Evolutionary conservation across 2,329 filamentous ascomycete genomes (phyloP), one percentile per base, ranked within the genome.

Genomic region (Zymoseptoria tritici): DNA sequence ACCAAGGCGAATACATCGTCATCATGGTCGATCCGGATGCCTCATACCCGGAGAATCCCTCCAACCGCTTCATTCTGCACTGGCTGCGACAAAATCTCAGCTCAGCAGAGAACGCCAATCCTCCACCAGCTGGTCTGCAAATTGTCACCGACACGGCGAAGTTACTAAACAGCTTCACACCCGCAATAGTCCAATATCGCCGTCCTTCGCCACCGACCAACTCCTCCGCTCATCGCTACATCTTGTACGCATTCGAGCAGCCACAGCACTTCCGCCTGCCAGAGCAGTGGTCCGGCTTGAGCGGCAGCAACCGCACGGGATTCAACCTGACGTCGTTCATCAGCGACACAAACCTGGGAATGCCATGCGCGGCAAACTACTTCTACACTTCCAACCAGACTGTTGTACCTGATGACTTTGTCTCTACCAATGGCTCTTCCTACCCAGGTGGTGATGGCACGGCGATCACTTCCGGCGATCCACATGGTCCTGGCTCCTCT

Each of bases 11-110:
- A 53, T 62, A 60, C 42, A 24, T 52, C 31, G 51, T 60, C 50
- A 26, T 62, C 7, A 62, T 62, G 61, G 61, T 62, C 24, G 61
- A 62, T 22, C 61, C 61, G 16, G 61, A 62, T 51, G 61, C 61
- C 9, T 55, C 56, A 29, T 62, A 60, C 29, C 61, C 58, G n/a
- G 53, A 62, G 36, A 56, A 58, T 19, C 61, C 61, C 9, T 57
- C 36, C 24, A 52, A 51, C 2, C 52, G 61, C 6, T 62, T 62
- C 54, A 55, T 57, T 22, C 58, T 62, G 13, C 61, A 62, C 51
- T 62, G 61, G 61, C 29, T 62, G 42, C 61, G 60, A 21, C 46
- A 49, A 20, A 60, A 60, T 49, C 26, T 60, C 13, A 57, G 53
- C 1, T 58, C 58, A 13, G 22, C 22, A 9, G 51, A 26, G 42